Evolutionary conservation across 2,329 filamentous ascomycete genomes (phyloP), one percentile per base, ranked within the genome.

Genomic region (Fusarium heterosporum): DNA sequence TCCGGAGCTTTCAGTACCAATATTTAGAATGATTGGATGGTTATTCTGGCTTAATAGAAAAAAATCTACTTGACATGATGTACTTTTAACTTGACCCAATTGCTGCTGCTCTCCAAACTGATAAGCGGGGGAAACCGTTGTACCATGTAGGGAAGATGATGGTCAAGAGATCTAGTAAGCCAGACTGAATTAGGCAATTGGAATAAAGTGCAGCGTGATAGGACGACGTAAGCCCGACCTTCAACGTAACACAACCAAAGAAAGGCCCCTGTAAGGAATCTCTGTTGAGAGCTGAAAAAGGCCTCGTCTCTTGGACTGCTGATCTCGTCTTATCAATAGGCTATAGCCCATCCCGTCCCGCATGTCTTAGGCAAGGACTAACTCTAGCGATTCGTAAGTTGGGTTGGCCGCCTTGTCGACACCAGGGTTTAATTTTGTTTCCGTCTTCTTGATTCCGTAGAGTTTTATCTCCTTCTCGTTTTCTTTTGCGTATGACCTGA

Each of bases 241-340:
- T 59, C n/a, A 39, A 36, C 28, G 34, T 45, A 32, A 53, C 11
- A 38, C 4, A 10, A 39, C 28, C 41, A 42, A 38, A 50, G 28
- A 26, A 17, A 62, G 13, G 11, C 53, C 30, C 42, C 49, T 43
- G 10, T 47, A 55, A 32, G 19, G 32, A 41, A 42, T 12, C 13
- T 12, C 39, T 30, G 25, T 17, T 46, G 36, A 34, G 51, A 42
- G 57, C 57, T 61, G 55, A 60, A 61, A 53, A 36, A 26, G 25
- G 26, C 32, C 53, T 29, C 49, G 29, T 30, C 28, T 28, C 43
- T 51, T 38, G 19, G 17, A 10, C 25, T 8, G 55, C 43, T 60
- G 40, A 50, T 36, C 56, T 36, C 48, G 46, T 43, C 66, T 67
- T 67, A 69, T 69, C 66, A 53, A 60, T 57, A 22, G 22, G 22